These are phyloP conservation scores for Hondaea fermentalgiana DNA, from an alignment of 108 stramenopile species.

Conservation along the genomic window DNA sequence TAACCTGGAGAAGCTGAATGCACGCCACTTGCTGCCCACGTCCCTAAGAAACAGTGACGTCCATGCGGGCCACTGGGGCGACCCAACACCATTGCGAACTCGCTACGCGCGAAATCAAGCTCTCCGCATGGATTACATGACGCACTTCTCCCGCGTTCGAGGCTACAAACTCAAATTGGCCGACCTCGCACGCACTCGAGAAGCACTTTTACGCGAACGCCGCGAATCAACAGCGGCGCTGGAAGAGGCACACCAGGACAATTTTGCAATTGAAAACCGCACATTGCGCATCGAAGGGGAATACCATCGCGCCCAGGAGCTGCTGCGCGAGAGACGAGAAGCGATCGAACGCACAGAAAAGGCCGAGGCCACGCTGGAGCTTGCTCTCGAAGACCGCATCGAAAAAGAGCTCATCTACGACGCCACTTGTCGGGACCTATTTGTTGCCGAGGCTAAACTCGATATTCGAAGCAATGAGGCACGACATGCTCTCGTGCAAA, in stretches of 20 bases:
- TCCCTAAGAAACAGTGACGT: too few relatives aligned
- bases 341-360: background rate
- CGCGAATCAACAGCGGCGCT: background rate
- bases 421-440: background rate
- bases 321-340: background rate
- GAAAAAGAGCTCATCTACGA: background rate
- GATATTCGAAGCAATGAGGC: background rate
- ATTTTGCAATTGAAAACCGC: background rate
- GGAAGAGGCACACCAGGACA: background rate
- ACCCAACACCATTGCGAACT: background rate
- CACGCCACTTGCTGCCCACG: background rate
- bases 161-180: background rate
- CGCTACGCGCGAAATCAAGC: background rate
- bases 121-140: background rate
- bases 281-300: background rate
- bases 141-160: background rate
- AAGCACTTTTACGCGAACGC: background rate
- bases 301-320: background rate
- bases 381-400: background rate
- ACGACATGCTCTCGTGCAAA: background rate
- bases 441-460: background rate
- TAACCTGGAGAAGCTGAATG: background rate
- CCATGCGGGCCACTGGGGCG: background rate
- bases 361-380: background rate
- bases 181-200: background rate